phyloP scores from a whole-genome alignment of 257 asterid species.

The Fraxinus excelsior region DNA sequence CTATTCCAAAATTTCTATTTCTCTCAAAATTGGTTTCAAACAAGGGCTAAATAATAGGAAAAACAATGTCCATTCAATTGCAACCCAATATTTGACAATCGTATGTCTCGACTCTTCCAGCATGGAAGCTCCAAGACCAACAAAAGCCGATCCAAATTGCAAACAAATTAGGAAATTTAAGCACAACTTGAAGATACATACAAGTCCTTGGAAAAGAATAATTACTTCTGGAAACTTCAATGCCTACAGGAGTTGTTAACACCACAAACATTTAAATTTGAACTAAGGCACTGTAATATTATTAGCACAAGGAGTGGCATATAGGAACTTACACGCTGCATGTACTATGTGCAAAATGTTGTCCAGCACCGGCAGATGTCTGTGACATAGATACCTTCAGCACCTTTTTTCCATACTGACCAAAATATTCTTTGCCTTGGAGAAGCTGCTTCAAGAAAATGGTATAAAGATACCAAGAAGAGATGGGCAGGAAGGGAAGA shows the following conservation, averaged over 20 bases:
- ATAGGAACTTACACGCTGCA: slow-evolving; percentile 86
- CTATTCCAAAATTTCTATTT: no score
- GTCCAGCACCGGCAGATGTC: slow-evolving; percentile 84
- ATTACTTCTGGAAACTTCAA: background rate
- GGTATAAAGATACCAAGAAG: slow-evolving; percentile 13
- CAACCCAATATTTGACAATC: background rate
- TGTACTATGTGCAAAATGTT: slow-evolving; percentile 83
- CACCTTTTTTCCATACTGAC: slow-evolving; percentile 93
- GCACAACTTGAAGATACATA: slow-evolving; percentile 10
- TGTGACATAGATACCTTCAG: slow-evolving; percentile 92
- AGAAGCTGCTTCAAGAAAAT: slow-evolving; percentile 66
- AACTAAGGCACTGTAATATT: background rate
- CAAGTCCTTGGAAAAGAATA: slow-evolving; percentile 3
- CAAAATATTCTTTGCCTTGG: slow-evolving; percentile 76
- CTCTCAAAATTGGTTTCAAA: no score
- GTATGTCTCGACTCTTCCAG: background rate
- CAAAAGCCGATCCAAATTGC: background rate
- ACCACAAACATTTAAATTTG: background rate
- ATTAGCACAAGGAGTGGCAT: background rate
- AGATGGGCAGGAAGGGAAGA: background rate
- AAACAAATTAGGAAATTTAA: slow-evolving; percentile 4
- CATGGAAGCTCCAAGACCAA: no score
- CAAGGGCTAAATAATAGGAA: background rate
- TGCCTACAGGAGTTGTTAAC: background rate
- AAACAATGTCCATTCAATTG: background rate